A percentile compares a stretch with the other conserved stretches of the same genome.
Evolutionary conservation across 2,329 filamentous ascomycete genomes (phyloP).

Genomic region (Scedosporium apiospermum): DNA sequence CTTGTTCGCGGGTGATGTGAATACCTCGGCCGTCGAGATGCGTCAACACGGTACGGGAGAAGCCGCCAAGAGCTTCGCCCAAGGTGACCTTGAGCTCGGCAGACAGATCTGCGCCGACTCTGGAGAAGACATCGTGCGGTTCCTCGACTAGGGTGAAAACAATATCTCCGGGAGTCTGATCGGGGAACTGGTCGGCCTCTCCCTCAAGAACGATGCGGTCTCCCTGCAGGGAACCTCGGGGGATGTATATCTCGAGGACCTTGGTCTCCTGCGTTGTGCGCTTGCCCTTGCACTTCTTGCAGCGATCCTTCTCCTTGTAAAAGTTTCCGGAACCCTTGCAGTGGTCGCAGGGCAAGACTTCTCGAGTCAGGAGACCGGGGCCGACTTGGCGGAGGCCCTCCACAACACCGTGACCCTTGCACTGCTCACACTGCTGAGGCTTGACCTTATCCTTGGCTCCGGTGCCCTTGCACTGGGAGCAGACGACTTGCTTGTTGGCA

Average conservation of each 20-base stretch:
- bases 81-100: conserved; percentile 75
- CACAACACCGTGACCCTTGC: conserved; percentile 69
- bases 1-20: conserved; percentile 66
- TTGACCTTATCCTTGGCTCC: conserved; percentile 92
- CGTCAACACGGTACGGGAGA: conserved; percentile 80
- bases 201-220: conserved; percentile 86
- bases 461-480: conserved; percentile 74
- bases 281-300: conserved; percentile 97
- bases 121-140: conserved; percentile 70
- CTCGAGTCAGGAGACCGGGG: conserved; percentile 75
- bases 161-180: conserved; percentile 85
- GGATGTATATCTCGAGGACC: conserved; percentile 92
- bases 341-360: conserved; percentile 68
- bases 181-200: conserved; percentile 86
- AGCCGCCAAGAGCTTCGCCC: conserved; percentile 76
- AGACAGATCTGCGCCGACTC: conserved; percentile 74
- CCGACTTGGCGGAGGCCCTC: conserved; percentile 76
- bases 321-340: conserved; percentile 80
- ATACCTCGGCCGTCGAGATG: conserved; percentile 93
- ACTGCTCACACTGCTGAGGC: conserved; percentile 71
- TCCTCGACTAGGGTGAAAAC: conserved; percentile 81
- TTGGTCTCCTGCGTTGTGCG: conserved; percentile 82
- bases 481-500: conserved; percentile 89
- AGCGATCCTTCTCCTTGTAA: conserved; percentile 93
- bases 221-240: conserved; percentile 74